Evolutionary conservation across 768 basidiomycete species (phyloP).

Genomic region (Podaxis sp.): DNA sequence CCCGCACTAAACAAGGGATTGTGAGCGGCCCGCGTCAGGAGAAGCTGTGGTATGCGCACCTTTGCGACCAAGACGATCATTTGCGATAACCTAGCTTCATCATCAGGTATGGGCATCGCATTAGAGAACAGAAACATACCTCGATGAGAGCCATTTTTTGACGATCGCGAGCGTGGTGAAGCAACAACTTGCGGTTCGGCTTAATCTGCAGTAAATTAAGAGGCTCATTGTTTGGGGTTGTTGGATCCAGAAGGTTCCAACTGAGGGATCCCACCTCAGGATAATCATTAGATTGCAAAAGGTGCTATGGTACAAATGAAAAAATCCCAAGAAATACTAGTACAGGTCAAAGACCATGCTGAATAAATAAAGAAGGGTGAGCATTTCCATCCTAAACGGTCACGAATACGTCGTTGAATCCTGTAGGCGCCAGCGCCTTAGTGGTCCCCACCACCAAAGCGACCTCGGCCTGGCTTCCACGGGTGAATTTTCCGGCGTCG

Average conservation of each 20-base stretch:
- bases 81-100: constrained; percentile 76
- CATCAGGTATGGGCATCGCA: neutral
- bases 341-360: neutral
- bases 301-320: neutral
- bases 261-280: neutral
- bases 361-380: neutral
- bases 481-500: constrained; percentile 15
- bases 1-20: constrained; percentile 65
- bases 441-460: constrained; percentile 81
- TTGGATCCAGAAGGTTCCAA: neutral
- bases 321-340: neutral
- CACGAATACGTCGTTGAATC: constrained; percentile 70
- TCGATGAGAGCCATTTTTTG: constrained; percentile 54
- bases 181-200: neutral
- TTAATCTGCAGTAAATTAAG: neutral
- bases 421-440: constrained; percentile 71
- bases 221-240: neutral
- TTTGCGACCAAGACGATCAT: constrained; percentile 94
- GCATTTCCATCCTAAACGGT: neutral
- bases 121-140: constrained; percentile 28
- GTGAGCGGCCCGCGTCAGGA: neutral
- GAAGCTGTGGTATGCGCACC: constrained; percentile 41
- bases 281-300: neutral
- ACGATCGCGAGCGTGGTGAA: neutral
- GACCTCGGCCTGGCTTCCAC: constrained; percentile 33